Base-by-base conservation (phyloP, 2,329 filamentous ascomycete genomes). In the Exutisphaerella laricina region DNA sequence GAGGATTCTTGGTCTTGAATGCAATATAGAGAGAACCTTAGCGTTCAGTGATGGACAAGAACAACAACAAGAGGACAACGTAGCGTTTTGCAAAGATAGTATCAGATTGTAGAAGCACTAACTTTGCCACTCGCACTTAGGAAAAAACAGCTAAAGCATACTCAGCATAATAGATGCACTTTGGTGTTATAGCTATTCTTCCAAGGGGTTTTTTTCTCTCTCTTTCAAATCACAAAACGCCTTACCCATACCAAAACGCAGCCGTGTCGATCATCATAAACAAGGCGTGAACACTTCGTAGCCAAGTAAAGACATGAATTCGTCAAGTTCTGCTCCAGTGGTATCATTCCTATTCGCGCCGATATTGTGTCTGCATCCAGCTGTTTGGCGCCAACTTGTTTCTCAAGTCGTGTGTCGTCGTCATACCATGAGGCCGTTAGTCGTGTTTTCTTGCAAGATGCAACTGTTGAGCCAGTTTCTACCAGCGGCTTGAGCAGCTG, bases 401-500 rank as follows among this genome's bases (percentile, higher is more conserved):
- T 13, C 6, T 35, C 30, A 32, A 38, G 38, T 46, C 43, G 23
- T 26, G 12, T 26, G 12, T 26, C 23, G 23, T 26, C 23, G 33
- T 46, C 43, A 45, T 28, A 34, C 30, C 12, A 20, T 23, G 14
- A 22, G 29, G 23, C 39, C 20, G 23, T 41, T 17, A 41, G 38
- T 46, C 33, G 33, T 41, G 26, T 38, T 23, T 25, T 18, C 39
- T 16, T 16, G 28, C 18, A 13, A 14, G 25, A 35, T 25, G 17
- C 21, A 25, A 31, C 12, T 18, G 46, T 20, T 21, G 31, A 37
- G 41, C 35, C 38, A n/a, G 18, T n/a, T 23, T 39, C 47, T 58
- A 61, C 58, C 58, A 61, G 26, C 58, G 49, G 43, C 55, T 60
- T n/a, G 56, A 59, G 34, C 43, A 48, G 48, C 58, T 61, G 32